Conservation (phyloP, 768 basidiomycete species). For the Leccinum disarticulatum region DNA sequence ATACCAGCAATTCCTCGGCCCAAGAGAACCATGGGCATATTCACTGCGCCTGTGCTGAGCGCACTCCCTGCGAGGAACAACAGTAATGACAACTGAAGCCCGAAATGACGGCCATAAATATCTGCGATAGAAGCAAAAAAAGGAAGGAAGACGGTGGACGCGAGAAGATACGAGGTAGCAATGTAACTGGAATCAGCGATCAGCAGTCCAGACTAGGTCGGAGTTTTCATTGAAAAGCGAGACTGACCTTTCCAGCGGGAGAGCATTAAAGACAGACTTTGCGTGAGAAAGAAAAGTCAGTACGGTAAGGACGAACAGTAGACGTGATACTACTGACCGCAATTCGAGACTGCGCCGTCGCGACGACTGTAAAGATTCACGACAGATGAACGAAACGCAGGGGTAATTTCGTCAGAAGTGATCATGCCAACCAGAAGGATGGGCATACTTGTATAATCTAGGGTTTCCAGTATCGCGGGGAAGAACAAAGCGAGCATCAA, state of each 20-base stretch:
- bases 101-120: conserved; percentile 49
- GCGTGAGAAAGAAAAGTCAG: neutral
- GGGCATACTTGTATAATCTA: conserved; percentile 29
- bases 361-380: conserved; percentile 38
- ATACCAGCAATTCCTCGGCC: conserved; percentile 51
- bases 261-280: conserved; percentile 32
- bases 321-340: conserved; percentile 35
- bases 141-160: conserved; percentile 54
- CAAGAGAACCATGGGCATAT: conserved; percentile 45
- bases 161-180: conserved; percentile 49
- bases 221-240: neutral
- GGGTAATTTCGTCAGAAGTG: neutral
- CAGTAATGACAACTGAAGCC: conserved; percentile 44
- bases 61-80: conserved; percentile 48
- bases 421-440: neutral
- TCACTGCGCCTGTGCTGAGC: conserved; percentile 46
- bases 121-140: conserved; percentile 51
- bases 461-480: conserved; percentile 42
- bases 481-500: conserved; percentile 38
- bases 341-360: conserved; percentile 51
- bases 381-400: neutral
- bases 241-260: conserved; percentile 27
- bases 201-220: neutral
- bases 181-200: conserved; percentile 36
- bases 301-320: neutral